Conservation (phyloP, 208 protist species). For the Leishmania martiniquensis region DNA sequence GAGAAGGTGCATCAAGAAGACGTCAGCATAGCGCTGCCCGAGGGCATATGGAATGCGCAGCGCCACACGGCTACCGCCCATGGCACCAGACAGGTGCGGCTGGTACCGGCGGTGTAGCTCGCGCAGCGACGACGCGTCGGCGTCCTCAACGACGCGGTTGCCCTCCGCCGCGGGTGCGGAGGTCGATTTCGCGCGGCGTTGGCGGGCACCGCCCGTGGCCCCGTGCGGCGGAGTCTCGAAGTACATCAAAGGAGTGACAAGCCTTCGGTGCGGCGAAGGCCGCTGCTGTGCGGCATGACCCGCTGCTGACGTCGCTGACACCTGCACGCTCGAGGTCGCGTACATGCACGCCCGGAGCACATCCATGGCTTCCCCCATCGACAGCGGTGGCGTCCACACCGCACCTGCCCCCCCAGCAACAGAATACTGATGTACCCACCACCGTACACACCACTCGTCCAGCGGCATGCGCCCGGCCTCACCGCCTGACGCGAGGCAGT, state of each 20-base stretch:
- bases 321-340: slow-evolving; percentile 2
- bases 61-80: slow-evolving; percentile 21
- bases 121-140: neutral
- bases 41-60: slow-evolving; percentile 66
- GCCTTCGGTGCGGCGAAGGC: neutral
- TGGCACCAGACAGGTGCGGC: slow-evolving; percentile 16
- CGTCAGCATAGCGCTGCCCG: slow-evolving; percentile 44
- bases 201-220: neutral
- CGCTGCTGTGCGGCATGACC: neutral
- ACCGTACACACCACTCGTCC: slow-evolving; percentile 64
- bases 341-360: slow-evolving; percentile 30
- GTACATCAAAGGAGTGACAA: neutral
- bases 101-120: slow-evolving; percentile 8
- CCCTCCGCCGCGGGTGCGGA: neutral
- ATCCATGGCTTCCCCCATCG: slow-evolving; percentile 23
- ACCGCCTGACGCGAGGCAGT: slow-evolving; percentile 5
- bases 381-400: slow-evolving; percentile 3
- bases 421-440: slow-evolving; percentile 17
- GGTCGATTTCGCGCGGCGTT: neutral
- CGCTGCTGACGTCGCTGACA: neutral
- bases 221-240: slow-evolving; percentile 19
- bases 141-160: neutral
- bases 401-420: neutral
- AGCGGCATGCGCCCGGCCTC: slow-evolving; percentile 23
- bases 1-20: slow-evolving; percentile 16